Base-by-base conservation (phyloP, 2,329 filamentous ascomycete genomes). In the Samsoniella hepiali region DNA sequence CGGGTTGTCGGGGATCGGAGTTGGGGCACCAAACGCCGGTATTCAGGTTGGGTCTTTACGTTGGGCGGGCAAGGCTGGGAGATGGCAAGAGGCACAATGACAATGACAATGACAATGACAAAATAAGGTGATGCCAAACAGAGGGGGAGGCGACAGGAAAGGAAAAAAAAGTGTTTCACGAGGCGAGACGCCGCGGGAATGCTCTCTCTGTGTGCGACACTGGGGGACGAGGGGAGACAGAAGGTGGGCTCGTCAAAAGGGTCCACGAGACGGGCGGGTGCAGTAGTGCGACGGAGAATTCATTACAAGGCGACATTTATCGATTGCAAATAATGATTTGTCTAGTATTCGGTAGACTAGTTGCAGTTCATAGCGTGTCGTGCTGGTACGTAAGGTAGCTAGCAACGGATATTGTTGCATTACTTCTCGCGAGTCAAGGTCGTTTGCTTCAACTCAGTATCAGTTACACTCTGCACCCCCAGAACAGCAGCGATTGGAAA, bases 1-100 rank as follows among this genome's bases (percentile, higher is more conserved):
- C 50, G 58, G 58, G 17, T 38, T 62, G 49, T 62, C 58, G 58
- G 58, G 49, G 58, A 53, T 44, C 47, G 58, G 58, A 29, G 27
- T 62, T 55, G 45, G 40, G 27, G 31, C 4, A n/a, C 2, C 44
- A 51, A 54, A 64, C 5, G 51, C 60, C 60, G 51, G 51, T 22
- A 22, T 22, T 22, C 22, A 1, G 22, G 22, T 22, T 22, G 22
- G 22, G 22, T 22, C 22, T 22, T 1, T 22, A 22, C 53, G 51
- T 42, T 50, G 60, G 42, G 56, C 13, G 5, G n/a, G 44, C 3
- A 40, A 34, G 15, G 40, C 29, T 58, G 40, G 56, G 13, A 29
- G 36, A 51, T 22, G 38, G 15, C 22, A 22, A 22, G 27, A 36
- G 34, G 13, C 36, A 29, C 27, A 27, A 47, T 13, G 31, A 15